A percentile compares a stretch with the other conserved stretches of the same genome.
Evolutionary conservation across 2,329 filamentous ascomycete species (phyloP).

Genomic region (Rosellinia necatrix): DNA sequence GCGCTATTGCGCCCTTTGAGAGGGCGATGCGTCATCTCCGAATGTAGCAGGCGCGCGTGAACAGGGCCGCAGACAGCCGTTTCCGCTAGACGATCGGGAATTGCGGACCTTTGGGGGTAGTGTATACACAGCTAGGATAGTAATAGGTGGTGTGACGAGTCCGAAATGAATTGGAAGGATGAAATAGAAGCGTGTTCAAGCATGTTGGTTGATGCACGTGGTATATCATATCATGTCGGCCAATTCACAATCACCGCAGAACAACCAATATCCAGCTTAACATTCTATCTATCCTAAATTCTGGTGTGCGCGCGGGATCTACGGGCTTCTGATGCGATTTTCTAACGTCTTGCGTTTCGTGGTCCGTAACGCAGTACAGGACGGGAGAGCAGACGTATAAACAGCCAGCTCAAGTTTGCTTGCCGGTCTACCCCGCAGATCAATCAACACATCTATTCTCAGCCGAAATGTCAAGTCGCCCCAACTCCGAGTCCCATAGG

Average conservation of each 20-base stretch:
- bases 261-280: background rate
- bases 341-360: too few species aligned
- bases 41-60: too few species aligned
- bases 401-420: background rate
- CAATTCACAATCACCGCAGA: background rate
- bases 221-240: background rate
- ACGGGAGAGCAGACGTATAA: too few species aligned
- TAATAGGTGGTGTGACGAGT: slow-evolving; percentile 16
- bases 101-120: background rate
- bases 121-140: slow-evolving; percentile 21
- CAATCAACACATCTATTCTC: too few species aligned
- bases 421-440: background rate
- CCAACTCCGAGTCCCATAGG: too few species aligned
- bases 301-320: background rate
- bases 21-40: too few species aligned
- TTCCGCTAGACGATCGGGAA: background rate
- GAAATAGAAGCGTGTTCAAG: background rate
- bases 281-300: background rate
- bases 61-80: background rate
- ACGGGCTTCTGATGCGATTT: too few species aligned
- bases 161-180: slow-evolving; percentile 1
- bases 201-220: background rate
- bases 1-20: background rate
- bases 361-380: too few species aligned
- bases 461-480: too few species aligned